A percentile compares a stretch with the other conserved stretches of the same genome.
phyloP scores from a whole-genome alignment of 129 eudicot species.

The Artemisia argyi region DNA sequence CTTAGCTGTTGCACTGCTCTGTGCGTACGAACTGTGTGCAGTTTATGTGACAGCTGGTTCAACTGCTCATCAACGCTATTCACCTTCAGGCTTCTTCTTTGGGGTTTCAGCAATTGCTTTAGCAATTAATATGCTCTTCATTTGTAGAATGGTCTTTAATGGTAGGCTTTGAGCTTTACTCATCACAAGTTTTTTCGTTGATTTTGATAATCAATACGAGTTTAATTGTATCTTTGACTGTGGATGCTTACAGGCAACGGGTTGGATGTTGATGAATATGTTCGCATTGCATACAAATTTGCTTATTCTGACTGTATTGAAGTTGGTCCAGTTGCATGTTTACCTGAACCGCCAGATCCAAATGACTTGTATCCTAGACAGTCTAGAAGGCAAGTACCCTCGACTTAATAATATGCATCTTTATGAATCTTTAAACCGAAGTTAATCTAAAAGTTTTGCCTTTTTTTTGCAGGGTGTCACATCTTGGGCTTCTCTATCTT shows the following conservation, averaged over 20 bases:
- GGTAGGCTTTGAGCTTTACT: constrained; percentile 43
- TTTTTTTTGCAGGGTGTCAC: constrained; percentile 70
- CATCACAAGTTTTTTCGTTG: background rate
- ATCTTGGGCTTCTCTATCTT: constrained; percentile 86
- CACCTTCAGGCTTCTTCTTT: constrained; percentile 99
- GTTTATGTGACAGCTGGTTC: constrained; percentile 96
- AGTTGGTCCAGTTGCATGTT: constrained; percentile 97
- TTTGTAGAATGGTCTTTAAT: constrained; percentile 97
- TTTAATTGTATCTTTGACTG: background rate
- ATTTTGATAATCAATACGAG: background rate
- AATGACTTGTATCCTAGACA: constrained; percentile 95
- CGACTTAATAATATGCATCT: background rate
- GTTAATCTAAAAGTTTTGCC: background rate
- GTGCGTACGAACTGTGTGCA: constrained; percentile 97
- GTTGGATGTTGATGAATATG: constrained; percentile 96
- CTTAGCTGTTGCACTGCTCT: constrained; percentile 89
- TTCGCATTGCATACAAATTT: constrained; percentile 86
- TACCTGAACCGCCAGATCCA: constrained; percentile 98
- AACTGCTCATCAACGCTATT: constrained; percentile 84
- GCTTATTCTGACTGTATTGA: constrained; percentile 98
- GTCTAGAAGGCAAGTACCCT: constrained; percentile 82
- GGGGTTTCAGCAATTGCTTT: constrained; percentile 98
- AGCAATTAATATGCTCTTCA: constrained; percentile 98
- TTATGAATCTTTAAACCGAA: background rate
- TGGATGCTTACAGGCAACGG: constrained; percentile 70